Conservation (phyloP, 2,329 filamentous ascomycete genomes). For the Cladosporium colombiae region DNA sequence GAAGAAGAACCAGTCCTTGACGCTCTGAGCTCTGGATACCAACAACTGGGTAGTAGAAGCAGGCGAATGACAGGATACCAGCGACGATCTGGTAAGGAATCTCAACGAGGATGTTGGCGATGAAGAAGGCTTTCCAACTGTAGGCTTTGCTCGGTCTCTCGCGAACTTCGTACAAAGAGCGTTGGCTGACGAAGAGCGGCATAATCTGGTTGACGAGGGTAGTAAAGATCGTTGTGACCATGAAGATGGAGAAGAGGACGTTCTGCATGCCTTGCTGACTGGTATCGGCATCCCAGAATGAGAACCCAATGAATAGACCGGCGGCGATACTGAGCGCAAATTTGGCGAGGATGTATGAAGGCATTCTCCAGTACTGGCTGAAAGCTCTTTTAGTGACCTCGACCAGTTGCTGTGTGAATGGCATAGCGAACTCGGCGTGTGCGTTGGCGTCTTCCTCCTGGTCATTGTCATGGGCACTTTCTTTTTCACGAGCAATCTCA, state of each 20-base stretch:
- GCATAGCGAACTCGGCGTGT: conserved; percentile 47
- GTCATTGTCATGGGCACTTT: conserved; percentile 25
- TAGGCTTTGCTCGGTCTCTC: conserved; percentile 69
- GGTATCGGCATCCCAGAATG: conserved; percentile 43
- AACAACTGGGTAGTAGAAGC: conserved; percentile 64
- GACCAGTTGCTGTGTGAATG: conserved; percentile 38
- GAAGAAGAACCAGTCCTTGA: conserved; percentile 66
- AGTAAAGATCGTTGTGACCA: conserved; percentile 44
- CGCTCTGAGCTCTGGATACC: conserved; percentile 49
- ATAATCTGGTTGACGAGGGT: conserved; percentile 60
- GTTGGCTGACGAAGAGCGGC: conserved; percentile 60
- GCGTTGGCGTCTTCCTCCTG: conserved; percentile 37
- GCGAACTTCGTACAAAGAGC: conserved; percentile 60
- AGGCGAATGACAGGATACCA: conserved; percentile 63
- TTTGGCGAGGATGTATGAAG: conserved; percentile 58
- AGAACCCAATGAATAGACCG: conserved; percentile 51
- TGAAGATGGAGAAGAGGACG: conserved; percentile 53
- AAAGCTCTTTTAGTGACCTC: conserved; percentile 46
- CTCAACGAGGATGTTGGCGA: conserved; percentile 71
- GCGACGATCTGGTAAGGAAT: conserved; percentile 66
- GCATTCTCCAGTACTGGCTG: conserved; percentile 51
- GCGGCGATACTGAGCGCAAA: conserved; percentile 55
- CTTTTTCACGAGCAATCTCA: conserved; percentile 41
- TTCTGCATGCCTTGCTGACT: conserved; percentile 48
- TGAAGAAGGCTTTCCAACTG: conserved; percentile 72